Percentiles rank a stretch among this genome's conserved stretches.
Evolutionary conservation across 106 monocot species (phyloP).

Genomic region (Dendrobium huoshanense): DNA sequence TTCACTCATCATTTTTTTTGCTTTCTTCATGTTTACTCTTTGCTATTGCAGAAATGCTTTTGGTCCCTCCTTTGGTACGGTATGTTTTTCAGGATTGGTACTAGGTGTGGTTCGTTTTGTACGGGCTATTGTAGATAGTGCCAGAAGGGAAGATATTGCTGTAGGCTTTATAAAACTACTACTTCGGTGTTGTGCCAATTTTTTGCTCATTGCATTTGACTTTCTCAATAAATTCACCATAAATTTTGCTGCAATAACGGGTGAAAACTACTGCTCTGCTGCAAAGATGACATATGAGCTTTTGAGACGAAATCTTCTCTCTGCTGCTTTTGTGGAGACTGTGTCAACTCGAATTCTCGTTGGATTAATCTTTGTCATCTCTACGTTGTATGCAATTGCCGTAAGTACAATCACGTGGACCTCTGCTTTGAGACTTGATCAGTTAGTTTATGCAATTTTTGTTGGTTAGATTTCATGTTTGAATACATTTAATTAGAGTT

Average conservation of each 20-base stretch:
- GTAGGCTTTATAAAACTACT: constrained; percentile 52
- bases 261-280: constrained; percentile 82
- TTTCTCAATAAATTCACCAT: constrained; percentile 94
- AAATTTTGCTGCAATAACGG: constrained; percentile 94
- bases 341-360: constrained; percentile 70
- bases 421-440: background rate
- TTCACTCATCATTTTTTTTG: background rate
- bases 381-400: constrained; percentile 65
- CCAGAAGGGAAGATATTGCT: constrained; percentile 37
- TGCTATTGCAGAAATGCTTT: constrained; percentile 72
- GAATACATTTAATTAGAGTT: background rate
- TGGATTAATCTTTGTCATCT: constrained; percentile 75
- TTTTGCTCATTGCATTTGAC: constrained; percentile 57
- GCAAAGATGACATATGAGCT: constrained; percentile 93
- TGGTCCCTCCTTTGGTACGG: constrained; percentile 89
- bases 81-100: constrained; percentile 83
- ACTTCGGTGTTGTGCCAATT: constrained; percentile 58
- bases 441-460: background rate
- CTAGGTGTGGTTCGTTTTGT: constrained; percentile 49
- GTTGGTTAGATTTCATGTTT: background rate
- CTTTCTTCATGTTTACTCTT: background rate
- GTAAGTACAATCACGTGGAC: constrained; percentile 32
- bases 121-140: constrained; percentile 64
- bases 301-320: constrained; percentile 86
- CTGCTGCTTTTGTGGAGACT: constrained; percentile 92